These are phyloP conservation scores for Rhododendron mucronatum DNA, from an alignment of 148 eudicot species.

Conservation along the genomic window DNA sequence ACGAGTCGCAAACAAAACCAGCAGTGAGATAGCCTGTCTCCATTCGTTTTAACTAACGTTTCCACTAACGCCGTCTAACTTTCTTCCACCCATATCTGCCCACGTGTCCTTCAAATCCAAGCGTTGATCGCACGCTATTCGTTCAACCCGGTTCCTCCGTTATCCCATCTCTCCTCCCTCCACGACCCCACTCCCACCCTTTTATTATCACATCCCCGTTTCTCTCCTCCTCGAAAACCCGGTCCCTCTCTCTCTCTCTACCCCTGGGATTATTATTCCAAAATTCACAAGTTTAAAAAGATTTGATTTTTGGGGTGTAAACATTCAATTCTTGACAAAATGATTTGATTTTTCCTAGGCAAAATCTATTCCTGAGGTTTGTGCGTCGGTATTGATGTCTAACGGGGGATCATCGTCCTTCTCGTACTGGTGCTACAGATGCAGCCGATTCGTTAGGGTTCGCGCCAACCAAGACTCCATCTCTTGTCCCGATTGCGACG, in stretches of 20 bases:
- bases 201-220: not conserved
- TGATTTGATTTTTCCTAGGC: not conserved
- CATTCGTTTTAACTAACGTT: not conserved
- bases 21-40: not conserved
- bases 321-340: not conserved
- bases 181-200: not conserved
- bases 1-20: not conserved
- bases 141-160: slow-evolving; percentile 9
- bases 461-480: slow-evolving; percentile 26
- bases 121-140: slow-evolving; percentile 4
- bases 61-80: not conserved
- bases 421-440: slow-evolving; percentile 90
- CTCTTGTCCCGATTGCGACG: slow-evolving; percentile 68
- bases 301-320: not conserved
- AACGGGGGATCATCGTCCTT: slow-evolving; percentile 15
- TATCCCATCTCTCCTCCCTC: not conserved
- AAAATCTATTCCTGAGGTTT: not conserved
- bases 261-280: too few species aligned
- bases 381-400: slow-evolving; percentile 11
- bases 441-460: slow-evolving; percentile 71
- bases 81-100: not conserved
- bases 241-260: not conserved
- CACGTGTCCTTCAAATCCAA: not conserved
- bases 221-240: not conserved
- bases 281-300: not conserved